Evolutionary conservation across 805 yeast species (phyloP), one percentile per base, ranked within the genome.

Genomic region (Candida oleophila): DNA sequence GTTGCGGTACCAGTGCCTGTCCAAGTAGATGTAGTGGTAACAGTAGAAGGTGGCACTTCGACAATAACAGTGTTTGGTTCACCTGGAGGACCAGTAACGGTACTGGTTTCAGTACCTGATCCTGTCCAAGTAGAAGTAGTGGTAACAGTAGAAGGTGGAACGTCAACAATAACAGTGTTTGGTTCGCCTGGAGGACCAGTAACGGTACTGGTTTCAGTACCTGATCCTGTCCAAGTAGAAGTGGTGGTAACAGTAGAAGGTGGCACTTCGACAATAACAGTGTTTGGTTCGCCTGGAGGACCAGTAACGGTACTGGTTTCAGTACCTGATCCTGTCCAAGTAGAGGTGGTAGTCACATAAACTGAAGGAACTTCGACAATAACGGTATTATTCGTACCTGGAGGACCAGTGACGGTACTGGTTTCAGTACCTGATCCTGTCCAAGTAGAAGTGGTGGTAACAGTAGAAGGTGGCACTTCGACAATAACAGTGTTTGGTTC

Each of bases 231-330:
- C 42, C 42, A 38, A 38, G 42, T 38, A 11, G 22, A 11, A 12
- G 42, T 38, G n/a, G 22, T 38, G 5, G 36, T 19, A 22, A 5
- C 37, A 16, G 36, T 49, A 16, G 56, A 58, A 46, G 42, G 44
- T 36, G 64, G 65, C n/a, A 53, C 59, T 19, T 52, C 51, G 14
- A 57, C 62, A 15, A 49, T 53, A 20, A 57, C 57, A 3, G 64
- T 58, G 36, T 42, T 55, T 7, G 64, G 60, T 9, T 46, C 41
- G 11, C 48, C 53, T n/a, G 35, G 45, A 18, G 55, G 46, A n/a
- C n/a, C n/a, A n/a, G n/a, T n/a, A n/a, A n/a, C n/a, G n/a, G n/a
- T n/a, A n/a, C n/a, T n/a, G n/a, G n/a, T n/a, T n/a, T n/a, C n/a
- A n/a, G n/a, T n/a, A n/a, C n/a, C n/a, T n/a, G n/a, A n/a, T n/a